Conservation (phyloP, 805 yeast genomes). For the Yueomyces sinensis region DNA sequence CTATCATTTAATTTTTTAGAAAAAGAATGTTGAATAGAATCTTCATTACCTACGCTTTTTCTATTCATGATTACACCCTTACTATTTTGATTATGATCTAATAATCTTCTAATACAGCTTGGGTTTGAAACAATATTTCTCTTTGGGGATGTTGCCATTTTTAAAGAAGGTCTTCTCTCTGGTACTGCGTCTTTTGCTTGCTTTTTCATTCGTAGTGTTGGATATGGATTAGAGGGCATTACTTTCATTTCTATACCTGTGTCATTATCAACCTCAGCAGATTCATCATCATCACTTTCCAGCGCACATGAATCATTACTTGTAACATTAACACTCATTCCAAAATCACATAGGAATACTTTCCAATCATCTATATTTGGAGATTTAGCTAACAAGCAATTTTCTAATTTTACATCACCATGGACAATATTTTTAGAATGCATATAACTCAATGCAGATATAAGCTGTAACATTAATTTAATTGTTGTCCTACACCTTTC, state of each 20-base stretch:
- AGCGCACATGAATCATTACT: too few species aligned
- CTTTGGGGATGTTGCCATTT: constrained; percentile 5
- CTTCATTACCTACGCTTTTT: background rate
- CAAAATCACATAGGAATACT: constrained; percentile 74
- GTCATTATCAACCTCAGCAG: constrained; percentile 17
- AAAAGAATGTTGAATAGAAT: background rate
- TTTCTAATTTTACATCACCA: constrained; percentile 75
- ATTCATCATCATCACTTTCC: constrained; percentile 13
- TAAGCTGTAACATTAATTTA: constrained; percentile 39
- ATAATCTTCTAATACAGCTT: background rate
- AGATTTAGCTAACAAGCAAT: constrained; percentile 46
- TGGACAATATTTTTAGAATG: constrained; percentile 51
- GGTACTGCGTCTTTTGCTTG: background rate
- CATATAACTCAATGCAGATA: constrained; percentile 48
- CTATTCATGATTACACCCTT: background rate
- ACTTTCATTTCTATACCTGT: constrained; percentile 1
- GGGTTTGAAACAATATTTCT: background rate
- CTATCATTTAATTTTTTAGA: too few species aligned
- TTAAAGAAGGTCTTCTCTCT: constrained; percentile 3
- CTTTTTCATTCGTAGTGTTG: background rate
- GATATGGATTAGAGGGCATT: background rate
- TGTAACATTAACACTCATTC: constrained; percentile 41
- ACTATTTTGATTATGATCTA: background rate
- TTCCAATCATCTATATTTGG: constrained; percentile 15
- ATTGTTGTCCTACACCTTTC: constrained; percentile 25